These are phyloP conservation scores for Cystobasidium tubakii DNA, from an alignment of 768 basidiomycete species.

Conservation along the genomic window DNA sequence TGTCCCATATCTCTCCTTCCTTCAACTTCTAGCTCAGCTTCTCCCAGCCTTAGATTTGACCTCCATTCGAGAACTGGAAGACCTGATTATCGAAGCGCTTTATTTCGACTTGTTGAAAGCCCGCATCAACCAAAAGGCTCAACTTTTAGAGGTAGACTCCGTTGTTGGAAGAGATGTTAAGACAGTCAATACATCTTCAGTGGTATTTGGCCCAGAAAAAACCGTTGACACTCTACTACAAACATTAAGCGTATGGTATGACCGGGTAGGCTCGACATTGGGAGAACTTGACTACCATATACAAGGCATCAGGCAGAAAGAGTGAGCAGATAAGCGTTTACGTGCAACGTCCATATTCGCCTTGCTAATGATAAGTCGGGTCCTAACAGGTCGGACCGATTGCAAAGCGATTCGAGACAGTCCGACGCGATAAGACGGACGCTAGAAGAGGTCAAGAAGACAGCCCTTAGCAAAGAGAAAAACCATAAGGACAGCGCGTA, in stretches of 20 bases:
- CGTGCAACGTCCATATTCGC: no score
- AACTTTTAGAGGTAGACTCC: slow-evolving; percentile 83
- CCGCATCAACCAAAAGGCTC: slow-evolving; percentile 85
- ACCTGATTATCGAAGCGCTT: slow-evolving; percentile 93
- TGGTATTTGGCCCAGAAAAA: slow-evolving; percentile 1
- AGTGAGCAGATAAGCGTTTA: slow-evolving; percentile 17
- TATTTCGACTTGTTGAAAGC: slow-evolving; percentile 84
- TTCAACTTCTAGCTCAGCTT: slow-evolving; percentile 51
- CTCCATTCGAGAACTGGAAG: slow-evolving; percentile 81
- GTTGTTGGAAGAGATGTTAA: slow-evolving; percentile 89
- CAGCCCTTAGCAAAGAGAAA: background rate
- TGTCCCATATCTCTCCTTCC: background rate
- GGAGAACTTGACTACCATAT: slow-evolving; percentile 17
- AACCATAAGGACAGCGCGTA: background rate
- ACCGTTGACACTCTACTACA: background rate
- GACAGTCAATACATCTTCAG: background rate
- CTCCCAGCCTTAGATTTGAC: slow-evolving; percentile 66
- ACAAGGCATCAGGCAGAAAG: slow-evolving; percentile 3
- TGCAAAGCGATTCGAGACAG: background rate
- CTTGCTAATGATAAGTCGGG: no score
- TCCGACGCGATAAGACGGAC: background rate
- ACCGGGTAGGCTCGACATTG: slow-evolving; percentile 1
- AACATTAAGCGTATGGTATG: slow-evolving; percentile 9
- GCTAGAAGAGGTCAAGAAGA: background rate
- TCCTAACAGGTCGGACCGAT: background rate